A percentile compares a stretch with the other conserved stretches of the same genome.
These are phyloP conservation scores for Sarocladiaceae sp. DNA, from an alignment of 2,329 filamentous ascomycete genomes.

Conservation along the genomic window DNA sequence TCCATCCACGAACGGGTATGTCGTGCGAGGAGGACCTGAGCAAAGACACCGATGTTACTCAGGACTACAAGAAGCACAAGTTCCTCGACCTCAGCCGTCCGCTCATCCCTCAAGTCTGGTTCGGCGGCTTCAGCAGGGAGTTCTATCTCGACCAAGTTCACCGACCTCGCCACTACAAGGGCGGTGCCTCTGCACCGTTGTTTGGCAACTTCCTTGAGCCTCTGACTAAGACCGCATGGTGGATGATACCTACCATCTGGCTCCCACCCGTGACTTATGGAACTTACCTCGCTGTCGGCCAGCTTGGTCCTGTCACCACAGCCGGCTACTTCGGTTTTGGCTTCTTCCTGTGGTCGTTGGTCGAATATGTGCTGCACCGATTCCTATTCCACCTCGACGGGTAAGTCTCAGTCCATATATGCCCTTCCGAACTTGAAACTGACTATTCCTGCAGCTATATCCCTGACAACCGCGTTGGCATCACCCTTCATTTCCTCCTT, in stretches of 20 bases:
- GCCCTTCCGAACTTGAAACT: not conserved
- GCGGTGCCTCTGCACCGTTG: slow-evolving; percentile 84
- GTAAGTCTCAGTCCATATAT: slow-evolving; percentile 46
- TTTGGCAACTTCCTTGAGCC: slow-evolving; percentile 99
- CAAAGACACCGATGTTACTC: slow-evolving; percentile 71
- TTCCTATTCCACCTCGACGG: slow-evolving; percentile 92
- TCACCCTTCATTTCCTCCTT: slow-evolving; percentile 87
- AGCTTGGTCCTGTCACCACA: slow-evolving; percentile 49
- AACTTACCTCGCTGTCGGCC: slow-evolving; percentile 58
- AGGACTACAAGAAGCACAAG: slow-evolving; percentile 86
- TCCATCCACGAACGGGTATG: slow-evolving; percentile 75
- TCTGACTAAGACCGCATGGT: slow-evolving; percentile 94
- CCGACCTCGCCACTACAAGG: slow-evolving; percentile 91
- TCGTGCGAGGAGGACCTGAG: slow-evolving; percentile 81
- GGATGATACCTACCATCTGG: slow-evolving; percentile 80
- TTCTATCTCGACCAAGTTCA: slow-evolving; percentile 98
- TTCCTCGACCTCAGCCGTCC: slow-evolving; percentile 88
- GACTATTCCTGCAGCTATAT: slow-evolving; percentile 57
- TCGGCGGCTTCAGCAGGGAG: slow-evolving; percentile 83
- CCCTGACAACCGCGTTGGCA: slow-evolving; percentile 82
- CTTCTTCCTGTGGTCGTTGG: slow-evolving; percentile 76
- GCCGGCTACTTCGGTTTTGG: slow-evolving; percentile 66
- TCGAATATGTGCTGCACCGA: slow-evolving; percentile 86
- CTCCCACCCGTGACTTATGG: slow-evolving; percentile 75
- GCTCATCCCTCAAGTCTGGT: slow-evolving; percentile 83